Evolutionary conservation across 139 green algal genomes (phyloP).

Genomic region (Pleodorina starrii): DNA sequence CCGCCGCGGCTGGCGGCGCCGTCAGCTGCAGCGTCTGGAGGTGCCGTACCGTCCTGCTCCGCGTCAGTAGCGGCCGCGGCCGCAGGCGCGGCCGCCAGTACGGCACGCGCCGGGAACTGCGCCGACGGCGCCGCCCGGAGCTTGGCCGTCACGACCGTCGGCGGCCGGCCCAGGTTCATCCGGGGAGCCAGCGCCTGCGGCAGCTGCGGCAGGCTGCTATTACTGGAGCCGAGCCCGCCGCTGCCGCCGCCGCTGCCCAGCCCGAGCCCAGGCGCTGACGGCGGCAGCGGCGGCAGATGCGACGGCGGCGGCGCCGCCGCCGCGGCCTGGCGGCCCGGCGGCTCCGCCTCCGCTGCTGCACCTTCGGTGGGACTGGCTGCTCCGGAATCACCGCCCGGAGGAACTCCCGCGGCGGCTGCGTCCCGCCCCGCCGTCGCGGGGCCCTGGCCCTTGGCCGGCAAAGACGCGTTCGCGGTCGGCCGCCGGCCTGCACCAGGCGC

Average conservation of each 20-base stretch:
- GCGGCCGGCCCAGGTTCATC: not conserved
- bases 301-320: not conserved
- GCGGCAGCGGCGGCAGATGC: not conserved
- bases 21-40: not conserved
- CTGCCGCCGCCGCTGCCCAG: not conserved
- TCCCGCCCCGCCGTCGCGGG: not conserved
- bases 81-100: not conserved
- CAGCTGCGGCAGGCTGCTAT: conserved; percentile 37
- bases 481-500: not conserved
- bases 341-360: not conserved
- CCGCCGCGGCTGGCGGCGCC: conserved; percentile 2
- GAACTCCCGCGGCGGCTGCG: not conserved
- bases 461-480: not conserved
- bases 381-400: not conserved
- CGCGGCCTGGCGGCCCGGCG: not conserved
- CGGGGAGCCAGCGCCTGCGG: conserved; percentile 11
- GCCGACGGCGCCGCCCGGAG: conserved; percentile 32
- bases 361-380: not conserved
- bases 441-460: conserved; percentile 11
- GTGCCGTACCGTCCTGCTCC: not conserved
- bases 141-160: conserved; percentile 33
- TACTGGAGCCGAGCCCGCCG: too few relatives aligned
- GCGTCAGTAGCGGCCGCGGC: not conserved
- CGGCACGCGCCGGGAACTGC: conserved; percentile 9
- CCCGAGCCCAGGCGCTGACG: not conserved